These are phyloP conservation scores for Endothia cerciana DNA, from an alignment of 2,329 filamentous ascomycete genomes.

Conservation along the genomic window DNA sequence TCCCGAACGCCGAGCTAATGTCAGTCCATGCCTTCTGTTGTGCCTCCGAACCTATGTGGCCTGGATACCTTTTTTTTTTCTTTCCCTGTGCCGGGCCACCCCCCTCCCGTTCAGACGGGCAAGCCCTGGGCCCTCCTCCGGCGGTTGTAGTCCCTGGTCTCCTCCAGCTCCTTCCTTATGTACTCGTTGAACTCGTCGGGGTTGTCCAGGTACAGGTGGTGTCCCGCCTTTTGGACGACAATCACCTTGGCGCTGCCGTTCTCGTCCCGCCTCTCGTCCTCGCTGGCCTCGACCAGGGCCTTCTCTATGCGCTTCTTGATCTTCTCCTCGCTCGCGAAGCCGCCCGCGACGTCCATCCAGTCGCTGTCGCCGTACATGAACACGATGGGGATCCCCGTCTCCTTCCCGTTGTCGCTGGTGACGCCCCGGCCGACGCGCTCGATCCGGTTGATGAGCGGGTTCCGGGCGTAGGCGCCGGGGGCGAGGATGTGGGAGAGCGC, in stretches of 20 bases:
- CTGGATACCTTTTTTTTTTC: no score
- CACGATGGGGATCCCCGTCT: constrained; percentile 78
- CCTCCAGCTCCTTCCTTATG: constrained; percentile 57
- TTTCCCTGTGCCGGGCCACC: background rate
- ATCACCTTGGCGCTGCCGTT: constrained; percentile 83
- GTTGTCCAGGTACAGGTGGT: constrained; percentile 65
- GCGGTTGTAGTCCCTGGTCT: constrained; percentile 43
- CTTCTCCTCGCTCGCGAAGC: constrained; percentile 77
- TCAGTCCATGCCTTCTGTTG: background rate
- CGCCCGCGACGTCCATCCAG: constrained; percentile 96
- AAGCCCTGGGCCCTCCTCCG: constrained; percentile 27
- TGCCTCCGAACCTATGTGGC: no score
- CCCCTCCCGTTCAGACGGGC: constrained; percentile 3
- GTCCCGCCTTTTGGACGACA: constrained; percentile 67
- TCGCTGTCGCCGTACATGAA: constrained; percentile 98
- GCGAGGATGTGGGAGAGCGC: constrained; percentile 90
- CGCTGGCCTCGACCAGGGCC: constrained; percentile 62
- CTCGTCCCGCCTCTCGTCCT: constrained; percentile 71
- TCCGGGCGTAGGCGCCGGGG: constrained; percentile 88
- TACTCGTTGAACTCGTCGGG: constrained; percentile 60
- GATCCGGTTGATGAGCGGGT: constrained; percentile 84
- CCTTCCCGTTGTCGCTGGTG: constrained; percentile 41
- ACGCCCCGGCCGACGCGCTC: constrained; percentile 81
- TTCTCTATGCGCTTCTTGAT: constrained; percentile 69
- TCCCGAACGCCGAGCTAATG: constrained; percentile 2